These are phyloP conservation scores for Solanum bukasovii DNA, from an alignment of 257 asterid species.

Conservation along the genomic window DNA sequence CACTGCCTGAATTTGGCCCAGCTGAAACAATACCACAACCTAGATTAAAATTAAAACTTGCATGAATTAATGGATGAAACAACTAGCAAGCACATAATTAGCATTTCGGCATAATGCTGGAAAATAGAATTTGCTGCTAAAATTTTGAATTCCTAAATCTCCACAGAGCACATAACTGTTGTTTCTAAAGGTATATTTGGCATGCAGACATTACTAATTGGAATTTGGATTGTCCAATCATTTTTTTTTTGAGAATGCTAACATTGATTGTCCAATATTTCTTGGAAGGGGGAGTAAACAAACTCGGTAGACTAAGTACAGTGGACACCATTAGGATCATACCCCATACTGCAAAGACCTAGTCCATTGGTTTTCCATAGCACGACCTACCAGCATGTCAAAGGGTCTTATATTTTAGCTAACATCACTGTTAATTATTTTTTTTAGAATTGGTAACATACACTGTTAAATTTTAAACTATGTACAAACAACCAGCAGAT, in stretches of 20 bases:
- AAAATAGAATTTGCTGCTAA: neutral
- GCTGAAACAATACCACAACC: constrained; percentile 3
- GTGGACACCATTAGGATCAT: neutral
- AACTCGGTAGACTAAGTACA: neutral
- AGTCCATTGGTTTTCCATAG: neutral
- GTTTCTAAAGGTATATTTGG: neutral
- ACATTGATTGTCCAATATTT: neutral
- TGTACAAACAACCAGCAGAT: neutral
- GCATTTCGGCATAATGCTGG: neutral
- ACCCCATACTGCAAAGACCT: neutral
- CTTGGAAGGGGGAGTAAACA: neutral
- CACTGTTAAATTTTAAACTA: neutral
- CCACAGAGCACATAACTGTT: neutral
- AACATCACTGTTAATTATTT: neutral
- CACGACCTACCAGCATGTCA: neutral
- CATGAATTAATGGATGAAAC: neutral
- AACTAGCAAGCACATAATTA: neutral
- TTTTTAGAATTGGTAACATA: too few species aligned
- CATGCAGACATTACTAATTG: neutral
- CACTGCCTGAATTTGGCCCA: constrained; percentile 13
- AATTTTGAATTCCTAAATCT: neutral
- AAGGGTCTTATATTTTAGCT: neutral
- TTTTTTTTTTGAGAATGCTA: neutral
- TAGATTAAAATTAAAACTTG: neutral
- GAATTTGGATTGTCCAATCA: neutral